These are phyloP conservation scores for Fusarium sp. DNA, from an alignment of 2,329 filamentous ascomycete species.

Conservation along the genomic window DNA sequence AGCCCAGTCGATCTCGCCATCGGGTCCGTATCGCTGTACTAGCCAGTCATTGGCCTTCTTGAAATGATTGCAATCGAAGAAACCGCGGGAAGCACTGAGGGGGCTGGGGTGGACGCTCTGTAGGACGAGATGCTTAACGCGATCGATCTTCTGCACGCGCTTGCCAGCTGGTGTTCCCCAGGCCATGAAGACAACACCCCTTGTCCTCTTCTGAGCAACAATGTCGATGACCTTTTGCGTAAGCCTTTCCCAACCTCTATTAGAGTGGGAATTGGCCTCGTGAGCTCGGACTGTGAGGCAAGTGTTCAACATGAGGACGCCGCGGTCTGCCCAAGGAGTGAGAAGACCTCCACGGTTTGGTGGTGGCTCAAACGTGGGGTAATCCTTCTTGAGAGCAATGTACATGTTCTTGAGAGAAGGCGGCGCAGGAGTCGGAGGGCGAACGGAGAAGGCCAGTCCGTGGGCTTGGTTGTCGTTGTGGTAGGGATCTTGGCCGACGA, in stretches of 20 bases:
- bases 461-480: conserved; percentile 97
- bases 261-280: conserved; percentile 85
- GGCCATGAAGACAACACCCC: conserved; percentile 92
- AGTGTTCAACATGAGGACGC: conserved; percentile 93
- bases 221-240: conserved; percentile 92
- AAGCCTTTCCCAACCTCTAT: conserved; percentile 91
- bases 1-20: conserved; percentile 87
- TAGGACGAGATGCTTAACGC: conserved; percentile 80
- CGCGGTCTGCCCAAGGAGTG: conserved; percentile 92
- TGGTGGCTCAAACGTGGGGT: conserved; percentile 80
- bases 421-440: conserved; percentile 86
- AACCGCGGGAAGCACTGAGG: conserved; percentile 84
- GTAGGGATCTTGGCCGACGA: conserved; percentile 96
- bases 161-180: conserved; percentile 91
- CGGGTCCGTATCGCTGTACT: conserved; percentile 78
- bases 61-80: conserved; percentile 86
- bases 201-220: conserved; percentile 78
- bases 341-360: conserved; percentile 83
- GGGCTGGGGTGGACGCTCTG: conserved; percentile 93
- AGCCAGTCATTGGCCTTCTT: conserved; percentile 88
- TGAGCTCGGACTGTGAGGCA: conserved; percentile 93
- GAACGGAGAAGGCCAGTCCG: conserved; percentile 94
- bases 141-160: conserved; percentile 79
- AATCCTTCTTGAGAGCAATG: conserved; percentile 86
- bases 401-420: conserved; percentile 96